Base-by-base conservation (phyloP, 169 alveolate species). In the Babesia gibsoni region DNA sequence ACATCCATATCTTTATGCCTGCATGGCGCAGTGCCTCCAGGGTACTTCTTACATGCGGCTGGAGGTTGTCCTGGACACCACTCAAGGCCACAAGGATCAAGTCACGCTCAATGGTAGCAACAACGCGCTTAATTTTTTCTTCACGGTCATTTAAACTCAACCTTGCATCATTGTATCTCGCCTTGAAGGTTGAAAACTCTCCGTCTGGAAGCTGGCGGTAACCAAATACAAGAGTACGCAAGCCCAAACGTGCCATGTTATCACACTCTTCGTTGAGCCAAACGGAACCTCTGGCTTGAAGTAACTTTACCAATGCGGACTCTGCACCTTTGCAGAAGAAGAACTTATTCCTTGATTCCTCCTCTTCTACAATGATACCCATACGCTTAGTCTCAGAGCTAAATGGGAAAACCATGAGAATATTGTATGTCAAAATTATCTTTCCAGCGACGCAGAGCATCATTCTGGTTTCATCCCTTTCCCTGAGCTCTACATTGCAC, bases 1-100 rank as follows among this genome's bases (percentile, higher is more conserved):
- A 92, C 97, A 98, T 97, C 99, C 99, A 97, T 1, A 96, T 91
- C 82, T 94, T 94, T 33, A 97, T 95, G 30, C 99, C 99, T 27
- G 99, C 99, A 65, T 94, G 92, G 57, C 98, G 91, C 36, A 96
- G 74, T 49, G 94, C 81, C 73, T 94, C 98, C 37, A 98, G 91
- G 0, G 99, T 95, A 37, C 73, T 58, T 14, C 93, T 94, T 1
- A 97, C 99, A 45, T 96, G 96, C 63, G 83, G 68, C 87, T 92
- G 98, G 58, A 98, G 91, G 84, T 93, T 94, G 83, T 96, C 99
- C 86, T 97, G 99, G 4, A 98, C 99, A 18, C 98, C 99, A 4
- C 98, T 95, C 16, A 95, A 91, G 29, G 96, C 98, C 27, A 95
- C 85, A 57, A 93, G 91, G 39, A 91, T 93, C 82, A 96, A 87